Conservation (phyloP, 345 rosid species). For the Balakata baccata region DNA sequence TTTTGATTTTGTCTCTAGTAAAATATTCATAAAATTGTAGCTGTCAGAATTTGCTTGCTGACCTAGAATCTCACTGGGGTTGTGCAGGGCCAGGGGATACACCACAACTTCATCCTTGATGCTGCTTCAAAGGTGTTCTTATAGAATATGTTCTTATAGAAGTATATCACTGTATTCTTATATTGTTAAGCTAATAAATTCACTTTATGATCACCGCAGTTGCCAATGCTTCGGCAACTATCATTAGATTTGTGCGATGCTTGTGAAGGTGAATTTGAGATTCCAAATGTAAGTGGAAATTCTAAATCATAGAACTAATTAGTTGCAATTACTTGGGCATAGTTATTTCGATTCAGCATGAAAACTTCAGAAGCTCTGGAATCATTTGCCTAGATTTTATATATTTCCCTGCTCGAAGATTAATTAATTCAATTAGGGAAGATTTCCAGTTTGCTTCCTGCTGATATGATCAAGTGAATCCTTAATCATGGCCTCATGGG, state of each 20-base stretch:
- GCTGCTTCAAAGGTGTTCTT: conserved; percentile 54
- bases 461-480: too few species aligned
- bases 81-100: conserved; percentile 63
- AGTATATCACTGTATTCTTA: conserved; percentile 1
- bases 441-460: too few species aligned
- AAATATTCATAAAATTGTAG: conserved; percentile 1
- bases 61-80: not conserved
- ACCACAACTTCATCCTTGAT: conserved; percentile 50
- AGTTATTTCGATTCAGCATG: not conserved
- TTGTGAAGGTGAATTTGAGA: conserved; percentile 53
- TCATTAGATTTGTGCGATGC: conserved; percentile 74
- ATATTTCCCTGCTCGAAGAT: not conserved
- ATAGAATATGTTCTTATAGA: conserved; percentile 17
- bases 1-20: not conserved
- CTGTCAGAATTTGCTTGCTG: not conserved
- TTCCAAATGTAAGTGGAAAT: conserved; percentile 53
- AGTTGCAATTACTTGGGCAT: not conserved
- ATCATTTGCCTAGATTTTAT: not conserved
- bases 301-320: not conserved
- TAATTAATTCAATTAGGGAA: not conserved
- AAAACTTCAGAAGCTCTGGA: not conserved
- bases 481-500: too few species aligned
- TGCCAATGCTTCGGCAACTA: conserved; percentile 65
- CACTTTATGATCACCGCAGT: conserved; percentile 31
- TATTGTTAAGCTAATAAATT: not conserved